Base-by-base conservation (phyloP, 2,329 filamentous ascomycete genomes). In the Periglandula ipomoeae region DNA sequence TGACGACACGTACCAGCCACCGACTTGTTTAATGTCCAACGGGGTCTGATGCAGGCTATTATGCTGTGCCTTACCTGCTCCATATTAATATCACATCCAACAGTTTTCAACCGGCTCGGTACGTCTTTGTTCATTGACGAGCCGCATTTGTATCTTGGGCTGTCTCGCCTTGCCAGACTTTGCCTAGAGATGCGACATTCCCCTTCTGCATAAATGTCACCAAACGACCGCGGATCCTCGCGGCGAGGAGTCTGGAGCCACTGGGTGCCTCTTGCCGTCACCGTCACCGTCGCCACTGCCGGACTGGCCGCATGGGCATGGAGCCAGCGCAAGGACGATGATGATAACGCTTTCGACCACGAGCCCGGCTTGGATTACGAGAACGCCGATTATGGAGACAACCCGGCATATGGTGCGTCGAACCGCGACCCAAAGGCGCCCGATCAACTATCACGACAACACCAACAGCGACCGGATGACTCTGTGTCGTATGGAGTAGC, bases 281-380 rank as follows among this genome's bases (percentile, higher is more conserved):
- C 90, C 44, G 82, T 95, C 50, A 90, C 89, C 42, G 81, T 94
- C 57, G 91, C 91, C 52, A 89, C 90, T 20, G 83, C 87, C 48
- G 89, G 90, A 30, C 70, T 95, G 43, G 90, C 84, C 46, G 89
- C 89, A 50, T 97, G 91, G 91, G 81, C 90, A 52, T 95, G 89
- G 89, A 94, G 86, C 65, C 89, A 95, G 70, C 84, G 88, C 60
- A 81, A 77, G 60, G 84, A 87, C 56, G 79, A 84, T 50, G 84
- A 88, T 47, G 84, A 89, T 24, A 82, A 88, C 37, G 76, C 80
- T 44, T 50, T 56, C 44, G 78, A 81, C 47, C 70, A 72, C 48
- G 70, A 71, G 58, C 72, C 73, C 48, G 72, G 73, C 52, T 65
- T 74, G 53, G 71, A 72, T 63, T 70, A 70, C 54, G 65, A 65